Evolutionary conservation across 768 basidiomycete species (phyloP), one percentile per base, ranked within the genome.

Genomic region (Hypholoma sublateritium): DNA sequence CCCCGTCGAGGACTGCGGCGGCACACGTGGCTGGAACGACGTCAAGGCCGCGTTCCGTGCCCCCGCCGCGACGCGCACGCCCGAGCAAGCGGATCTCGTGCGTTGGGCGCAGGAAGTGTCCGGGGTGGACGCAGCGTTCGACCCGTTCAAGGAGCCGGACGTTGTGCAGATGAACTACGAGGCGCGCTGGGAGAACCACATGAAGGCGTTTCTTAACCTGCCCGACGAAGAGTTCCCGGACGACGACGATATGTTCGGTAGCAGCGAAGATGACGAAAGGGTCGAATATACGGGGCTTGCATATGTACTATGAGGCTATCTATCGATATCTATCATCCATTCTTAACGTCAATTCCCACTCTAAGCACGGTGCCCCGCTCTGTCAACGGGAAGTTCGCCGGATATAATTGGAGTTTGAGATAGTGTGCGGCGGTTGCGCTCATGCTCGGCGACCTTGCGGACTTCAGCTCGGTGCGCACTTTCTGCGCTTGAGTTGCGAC

Each of bases 111-210:
- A 41, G 9, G 32, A 46, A 1, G 25, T 17, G 13, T 56, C 55
- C 11, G 55, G 55, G 21, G 35, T 45, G 4, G 50, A 25, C 7
- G 57, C 32, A 32, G n/a, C n/a, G 11, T 58, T 44, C 22, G 34
- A 58, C 32, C 57, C 57, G 19, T 48, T 56, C 37, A 56, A 58
- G 14, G 57, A 58, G 4, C 57, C 57, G 2, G 39, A 58, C 24
- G 32, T 58, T 9, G 35, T 39, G 13, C 50, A 58, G 34, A 58
- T 58, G 57, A 58, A 58, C 34, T 52, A 57, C 37, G 50, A 58
- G 37, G 57, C 41, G 17, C 57, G 50, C 0, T 58, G 57, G 50
- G 50, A 52, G 50, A 47, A 57, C 56, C 46, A 47, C 25, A 24
- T 47, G 19, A 24, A 14, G 22, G 46, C 12, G 22, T 47, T 25